Evolutionary conservation across 306 rosid genomes (phyloP).

Genomic region (Quillaja saponaria): DNA sequence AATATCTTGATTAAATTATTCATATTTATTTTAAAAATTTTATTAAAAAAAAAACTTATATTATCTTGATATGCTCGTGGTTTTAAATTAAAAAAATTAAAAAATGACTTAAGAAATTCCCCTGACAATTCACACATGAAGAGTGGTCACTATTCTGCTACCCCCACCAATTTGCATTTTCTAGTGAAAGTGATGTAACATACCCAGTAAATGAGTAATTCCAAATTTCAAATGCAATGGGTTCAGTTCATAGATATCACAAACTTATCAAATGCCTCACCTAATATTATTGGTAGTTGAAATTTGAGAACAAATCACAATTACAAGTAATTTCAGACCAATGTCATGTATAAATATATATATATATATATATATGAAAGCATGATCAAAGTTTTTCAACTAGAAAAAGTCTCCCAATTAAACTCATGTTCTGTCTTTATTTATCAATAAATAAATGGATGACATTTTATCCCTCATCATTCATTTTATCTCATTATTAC

Average conservation of each 20-base stretch:
- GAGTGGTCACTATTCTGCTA: constrained; percentile 22
- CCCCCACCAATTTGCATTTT: not conserved
- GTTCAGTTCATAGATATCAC: constrained; percentile 15
- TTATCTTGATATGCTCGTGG: too few species aligned
- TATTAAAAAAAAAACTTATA: not conserved
- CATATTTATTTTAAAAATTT: not conserved
- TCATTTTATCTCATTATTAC: too few species aligned
- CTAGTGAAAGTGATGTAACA: constrained; percentile 42
- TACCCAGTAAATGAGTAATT: too few species aligned
- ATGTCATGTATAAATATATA: not conserved
- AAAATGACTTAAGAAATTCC: too few species aligned
- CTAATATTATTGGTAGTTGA: constrained; percentile 29
- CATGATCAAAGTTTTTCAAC: constrained; percentile 21
- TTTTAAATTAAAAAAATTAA: too few species aligned
- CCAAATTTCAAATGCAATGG: constrained; percentile 32
- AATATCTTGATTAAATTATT: too few species aligned
- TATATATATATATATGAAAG: constrained; percentile 15
- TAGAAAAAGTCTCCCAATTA: constrained; percentile 5
- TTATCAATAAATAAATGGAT: too few species aligned
- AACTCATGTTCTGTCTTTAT: not conserved
- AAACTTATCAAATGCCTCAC: constrained; percentile 26
- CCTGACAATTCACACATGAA: too few species aligned
- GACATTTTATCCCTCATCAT: too few species aligned
- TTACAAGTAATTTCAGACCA: not conserved
- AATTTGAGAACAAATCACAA: constrained; percentile 29